Conservation (phyloP, 371 early-diverging fungal species). For the Caulochytrium protostelioides region DNA sequence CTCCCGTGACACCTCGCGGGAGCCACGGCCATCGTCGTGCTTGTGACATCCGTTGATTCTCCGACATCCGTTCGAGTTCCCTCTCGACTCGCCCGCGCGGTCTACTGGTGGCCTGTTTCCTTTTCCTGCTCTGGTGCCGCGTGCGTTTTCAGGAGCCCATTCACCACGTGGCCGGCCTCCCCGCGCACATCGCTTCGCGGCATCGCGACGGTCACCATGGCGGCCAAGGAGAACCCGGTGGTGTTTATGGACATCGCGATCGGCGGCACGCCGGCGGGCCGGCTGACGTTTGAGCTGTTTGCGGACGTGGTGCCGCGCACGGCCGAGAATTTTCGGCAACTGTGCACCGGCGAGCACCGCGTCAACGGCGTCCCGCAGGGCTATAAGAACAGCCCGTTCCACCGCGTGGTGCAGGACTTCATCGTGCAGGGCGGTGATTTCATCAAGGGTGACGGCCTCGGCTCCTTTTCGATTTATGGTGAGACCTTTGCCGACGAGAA, state of each 20-base stretch:
- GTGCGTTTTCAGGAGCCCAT: too few relatives aligned
- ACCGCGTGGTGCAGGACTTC: conserved; percentile 62
- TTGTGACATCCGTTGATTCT: too few relatives aligned
- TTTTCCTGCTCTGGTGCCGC: too few relatives aligned
- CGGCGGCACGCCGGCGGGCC: conserved; percentile 51
- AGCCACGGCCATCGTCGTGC: too few relatives aligned
- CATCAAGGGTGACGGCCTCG: conserved; percentile 82
- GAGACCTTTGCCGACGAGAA: conserved; percentile 91
- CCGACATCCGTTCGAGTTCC: too few relatives aligned
- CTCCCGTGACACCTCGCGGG: too few relatives aligned
- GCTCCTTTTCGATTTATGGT: conserved; percentile 89
- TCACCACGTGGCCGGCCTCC: too few relatives aligned
- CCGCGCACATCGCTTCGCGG: too few relatives aligned
- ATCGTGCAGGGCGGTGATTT: conserved; percentile 99
- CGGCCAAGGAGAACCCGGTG: conserved; percentile 23
- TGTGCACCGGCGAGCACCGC: conserved; percentile 83
- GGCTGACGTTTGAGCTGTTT: conserved; percentile 90
- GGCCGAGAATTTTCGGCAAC: conserved; percentile 91
- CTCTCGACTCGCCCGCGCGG: too few relatives aligned
- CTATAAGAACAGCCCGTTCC: conserved; percentile 76
- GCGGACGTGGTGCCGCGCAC: conserved; percentile 87
- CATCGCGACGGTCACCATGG: too few relatives aligned
- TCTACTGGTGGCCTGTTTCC: too few relatives aligned
- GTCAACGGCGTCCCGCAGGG: conserved; percentile 58
- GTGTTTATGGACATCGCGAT: conserved; percentile 59